Base-by-base conservation (phyloP, 768 basidiomycete species). In the Suillus placidus region DNA sequence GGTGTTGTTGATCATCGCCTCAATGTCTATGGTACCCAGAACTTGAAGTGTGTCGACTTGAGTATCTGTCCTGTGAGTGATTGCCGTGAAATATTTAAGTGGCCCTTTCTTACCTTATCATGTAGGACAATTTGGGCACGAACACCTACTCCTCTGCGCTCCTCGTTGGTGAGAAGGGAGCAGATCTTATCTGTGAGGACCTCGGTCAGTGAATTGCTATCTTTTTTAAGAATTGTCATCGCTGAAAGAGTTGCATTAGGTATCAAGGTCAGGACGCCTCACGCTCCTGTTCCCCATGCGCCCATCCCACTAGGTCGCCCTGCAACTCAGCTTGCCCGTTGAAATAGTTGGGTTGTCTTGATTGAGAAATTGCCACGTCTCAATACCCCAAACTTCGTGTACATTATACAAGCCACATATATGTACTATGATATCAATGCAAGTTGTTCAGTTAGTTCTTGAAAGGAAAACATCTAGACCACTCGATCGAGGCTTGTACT, bases 141-240 rank as follows among this genome's bases (percentile, higher is more conserved):
- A 89, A 89, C 80, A 90, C 88, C 6, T 89, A 90, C 78, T 89
- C 88, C 38, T 87, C 88, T 64, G 89, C 89, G 18, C 76, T 91
- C 67, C 73, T 89, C 38, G 86, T 89, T 45, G 88, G 89, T 37
- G 88, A 90, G 81, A 90, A 90, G 78, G 88, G 86, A 38, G 88
- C 87, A 16, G 78, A 81, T 68, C 73, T 91, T 51, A 73, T 91
- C 47, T 81, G 83, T 8, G 86, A 88, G 77, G 88, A 89, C 3
- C 83, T 91, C 55, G 88, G 88, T 87, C 69, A 63, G 81, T 66
- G 54, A 20, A 37, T 16, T 13, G 13, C 49, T 26, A n/a, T 30
- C n/a, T 8, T 51, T 13, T 16, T 23, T 56, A 40, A 10, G 16
- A 20, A 49, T 10, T 55, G 20, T 10, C 13, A 14, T 40, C 64